These are phyloP conservation scores for Moesziomyces antarcticus DNA, from an alignment of 1,284 basidiomycete species.

Conservation along the genomic window DNA sequence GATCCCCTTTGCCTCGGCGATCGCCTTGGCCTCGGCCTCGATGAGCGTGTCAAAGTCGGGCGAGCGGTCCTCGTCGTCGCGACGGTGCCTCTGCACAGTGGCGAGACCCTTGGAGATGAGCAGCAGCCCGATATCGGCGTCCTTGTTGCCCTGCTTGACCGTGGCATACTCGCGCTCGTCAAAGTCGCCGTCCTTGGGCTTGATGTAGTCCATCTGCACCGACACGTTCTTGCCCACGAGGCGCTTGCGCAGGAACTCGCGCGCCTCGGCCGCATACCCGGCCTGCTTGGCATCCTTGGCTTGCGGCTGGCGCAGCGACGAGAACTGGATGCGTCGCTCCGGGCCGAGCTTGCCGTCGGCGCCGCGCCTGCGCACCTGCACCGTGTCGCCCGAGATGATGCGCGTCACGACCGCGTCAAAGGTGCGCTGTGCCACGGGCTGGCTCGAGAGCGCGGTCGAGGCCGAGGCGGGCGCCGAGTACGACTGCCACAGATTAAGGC, in stretches of 20 bases:
- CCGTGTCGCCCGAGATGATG: slow-evolving; percentile 91
- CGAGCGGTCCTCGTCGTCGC: slow-evolving; percentile 94
- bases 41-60: slow-evolving; percentile 94
- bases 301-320: slow-evolving; percentile 80
- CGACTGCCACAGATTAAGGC: slow-evolving; percentile 81
- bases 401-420: slow-evolving; percentile 83
- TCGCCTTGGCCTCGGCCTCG: slow-evolving; percentile 86
- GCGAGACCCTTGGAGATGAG: slow-evolving; percentile 92
- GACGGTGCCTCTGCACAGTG: slow-evolving; percentile 85
- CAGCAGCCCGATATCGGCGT: slow-evolving; percentile 83
- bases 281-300: slow-evolving; percentile 84
- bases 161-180: slow-evolving; percentile 63
- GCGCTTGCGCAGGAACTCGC: slow-evolving; percentile 72
- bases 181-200: slow-evolving; percentile 59
- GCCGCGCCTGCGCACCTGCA: slow-evolving; percentile 70
- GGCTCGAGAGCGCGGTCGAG: slow-evolving; percentile 33
- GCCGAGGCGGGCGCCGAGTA: slow-evolving; percentile 59
- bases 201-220: slow-evolving; percentile 64
- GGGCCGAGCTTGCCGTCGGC: slow-evolving; percentile 70
- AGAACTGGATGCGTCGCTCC: slow-evolving; percentile 88
- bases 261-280: slow-evolving; percentile 88
- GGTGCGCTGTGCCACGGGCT: slow-evolving; percentile 44
- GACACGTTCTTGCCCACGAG: slow-evolving; percentile 58
- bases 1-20: slow-evolving; percentile 82
- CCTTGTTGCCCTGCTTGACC: slow-evolving; percentile 54